Evolutionary conservation across 2,329 filamentous ascomycete genomes (phyloP).

Genomic region (Akanthomyces lecanii): DNA sequence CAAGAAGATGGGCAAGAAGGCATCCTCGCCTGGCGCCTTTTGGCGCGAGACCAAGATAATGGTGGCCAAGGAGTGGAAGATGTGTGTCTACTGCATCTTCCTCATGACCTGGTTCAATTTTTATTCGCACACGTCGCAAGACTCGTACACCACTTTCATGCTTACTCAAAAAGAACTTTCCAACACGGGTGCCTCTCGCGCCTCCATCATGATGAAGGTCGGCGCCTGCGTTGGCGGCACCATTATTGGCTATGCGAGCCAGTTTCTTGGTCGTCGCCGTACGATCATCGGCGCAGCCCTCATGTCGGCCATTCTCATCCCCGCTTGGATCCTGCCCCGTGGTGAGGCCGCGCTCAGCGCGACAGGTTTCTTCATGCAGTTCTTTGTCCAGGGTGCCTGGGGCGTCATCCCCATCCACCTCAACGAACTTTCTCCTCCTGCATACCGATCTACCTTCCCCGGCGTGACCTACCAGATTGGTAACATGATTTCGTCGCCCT

Average conservation of each 20-base stretch:
- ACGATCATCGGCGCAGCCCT: constrained; percentile 60
- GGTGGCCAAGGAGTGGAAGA: constrained; percentile 67
- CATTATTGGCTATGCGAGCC: constrained; percentile 68
- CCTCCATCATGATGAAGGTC: constrained; percentile 76
- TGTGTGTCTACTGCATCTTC: constrained; percentile 72
- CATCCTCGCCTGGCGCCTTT: constrained; percentile 49
- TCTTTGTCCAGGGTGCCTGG: constrained; percentile 63
- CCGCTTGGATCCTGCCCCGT: constrained; percentile 66
- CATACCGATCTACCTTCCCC: constrained; percentile 67
- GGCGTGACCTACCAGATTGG: constrained; percentile 71
- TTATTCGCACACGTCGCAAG: constrained; percentile 76
- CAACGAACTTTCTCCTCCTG: constrained; percentile 67
- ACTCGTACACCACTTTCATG: constrained; percentile 81
- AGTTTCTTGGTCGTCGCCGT: constrained; percentile 69
- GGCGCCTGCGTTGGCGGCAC: constrained; percentile 72
- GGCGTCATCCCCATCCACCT: constrained; percentile 69
- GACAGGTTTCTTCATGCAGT: constrained; percentile 65
- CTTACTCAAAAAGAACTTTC: constrained; percentile 64
- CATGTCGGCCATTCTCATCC: constrained; percentile 59
- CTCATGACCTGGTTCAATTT: constrained; percentile 75
- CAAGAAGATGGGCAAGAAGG: constrained; percentile 54
- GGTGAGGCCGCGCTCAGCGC: constrained; percentile 56
- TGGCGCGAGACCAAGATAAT: constrained; percentile 66
- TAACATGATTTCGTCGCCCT: constrained; percentile 69
- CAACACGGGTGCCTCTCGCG: constrained; percentile 62